These are phyloP conservation scores for Metarhizium robertsii DNA, from an alignment of 2,329 filamentous ascomycete species.

Conservation along the genomic window DNA sequence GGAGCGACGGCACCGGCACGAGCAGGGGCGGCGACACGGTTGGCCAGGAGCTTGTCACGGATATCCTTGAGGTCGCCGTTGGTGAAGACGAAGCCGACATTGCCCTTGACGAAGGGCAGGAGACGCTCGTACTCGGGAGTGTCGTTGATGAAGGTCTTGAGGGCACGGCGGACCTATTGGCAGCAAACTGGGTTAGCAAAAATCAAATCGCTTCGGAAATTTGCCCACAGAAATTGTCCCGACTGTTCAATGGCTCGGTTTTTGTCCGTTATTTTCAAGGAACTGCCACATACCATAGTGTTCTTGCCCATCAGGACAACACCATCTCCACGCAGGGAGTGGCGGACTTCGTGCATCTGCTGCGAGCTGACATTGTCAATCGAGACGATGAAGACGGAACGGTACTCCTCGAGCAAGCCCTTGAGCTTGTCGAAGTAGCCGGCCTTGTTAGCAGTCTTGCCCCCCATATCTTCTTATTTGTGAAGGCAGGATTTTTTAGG, in stretches of 20 bases:
- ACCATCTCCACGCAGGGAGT: constrained; percentile 79
- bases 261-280: not conserved
- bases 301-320: constrained; percentile 99
- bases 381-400: constrained; percentile 93
- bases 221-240: too few relatives aligned
- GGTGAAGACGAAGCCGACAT: constrained; percentile 99
- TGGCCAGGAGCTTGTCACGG: constrained; percentile 89
- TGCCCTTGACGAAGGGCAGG: constrained; percentile 90
- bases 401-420: constrained; percentile 90
- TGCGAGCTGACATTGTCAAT: constrained; percentile 99
- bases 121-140: constrained; percentile 97
- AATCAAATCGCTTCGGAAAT: not conserved
- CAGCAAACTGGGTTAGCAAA: constrained; percentile 8
- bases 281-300: constrained; percentile 70
- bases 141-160: constrained; percentile 88
- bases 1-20: constrained; percentile 97
- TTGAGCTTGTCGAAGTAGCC: constrained; percentile 99
- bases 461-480: constrained; percentile 94
- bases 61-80: constrained; percentile 86
- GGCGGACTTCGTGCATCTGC: constrained; percentile 99
- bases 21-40: constrained; percentile 95
- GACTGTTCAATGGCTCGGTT: too few relatives aligned
- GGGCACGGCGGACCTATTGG: constrained; percentile 77
- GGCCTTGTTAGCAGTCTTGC: constrained; percentile 89
- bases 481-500: constrained; percentile 99